A percentile compares a stretch with the other conserved stretches of the same genome.
phyloP scores from a whole-genome alignment of 495 filamentous ascomycete species.

The Tetracladium setigerum region DNA sequence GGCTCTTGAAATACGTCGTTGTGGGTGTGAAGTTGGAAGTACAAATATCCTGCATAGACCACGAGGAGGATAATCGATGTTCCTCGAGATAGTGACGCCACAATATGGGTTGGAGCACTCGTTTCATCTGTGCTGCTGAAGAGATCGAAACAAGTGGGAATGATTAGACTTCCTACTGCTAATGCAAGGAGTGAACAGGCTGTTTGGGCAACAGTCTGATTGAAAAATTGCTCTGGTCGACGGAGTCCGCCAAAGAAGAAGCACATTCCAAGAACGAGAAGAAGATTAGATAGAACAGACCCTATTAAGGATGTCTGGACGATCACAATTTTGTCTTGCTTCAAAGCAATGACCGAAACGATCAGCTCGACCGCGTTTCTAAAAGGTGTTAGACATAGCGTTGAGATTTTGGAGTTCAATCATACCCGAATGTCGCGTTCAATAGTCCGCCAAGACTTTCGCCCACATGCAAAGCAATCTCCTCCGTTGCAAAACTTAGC shows the following conservation, averaged over 20 bases:
- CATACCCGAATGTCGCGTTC: conserved; percentile 83
- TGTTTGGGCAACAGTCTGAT: conserved; percentile 88
- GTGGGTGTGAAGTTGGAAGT: conserved; percentile 79
- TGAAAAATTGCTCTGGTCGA: conserved; percentile 80
- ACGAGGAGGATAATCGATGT: conserved; percentile 68
- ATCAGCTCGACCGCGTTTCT: conserved; percentile 91
- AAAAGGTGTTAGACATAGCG: conserved; percentile 9
- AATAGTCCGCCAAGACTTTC: conserved; percentile 81
- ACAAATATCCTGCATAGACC: conserved; percentile 69
- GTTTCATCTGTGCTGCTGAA: conserved; percentile 26
- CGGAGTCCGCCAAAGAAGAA: conserved; percentile 85
- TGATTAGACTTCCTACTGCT: conserved; percentile 72
- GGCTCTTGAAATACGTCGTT: conserved; percentile 63
- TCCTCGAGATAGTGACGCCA: conserved; percentile 59
- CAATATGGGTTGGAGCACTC: conserved; percentile 7
- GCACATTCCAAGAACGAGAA: conserved; percentile 87
- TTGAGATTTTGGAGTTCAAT: background rate
- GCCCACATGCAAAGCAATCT: conserved; percentile 73
- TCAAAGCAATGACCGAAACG: conserved; percentile 76
- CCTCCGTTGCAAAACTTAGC: conserved; percentile 87
- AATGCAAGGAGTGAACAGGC: conserved; percentile 76
- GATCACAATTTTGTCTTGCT: conserved; percentile 67
- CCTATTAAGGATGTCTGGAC: conserved; percentile 91
- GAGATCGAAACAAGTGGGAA: conserved; percentile 77
- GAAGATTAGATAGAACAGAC: conserved; percentile 83